Base-by-base conservation (phyloP, 2,329 filamentous ascomycete species). In the Drechmeria coniospora region DNA sequence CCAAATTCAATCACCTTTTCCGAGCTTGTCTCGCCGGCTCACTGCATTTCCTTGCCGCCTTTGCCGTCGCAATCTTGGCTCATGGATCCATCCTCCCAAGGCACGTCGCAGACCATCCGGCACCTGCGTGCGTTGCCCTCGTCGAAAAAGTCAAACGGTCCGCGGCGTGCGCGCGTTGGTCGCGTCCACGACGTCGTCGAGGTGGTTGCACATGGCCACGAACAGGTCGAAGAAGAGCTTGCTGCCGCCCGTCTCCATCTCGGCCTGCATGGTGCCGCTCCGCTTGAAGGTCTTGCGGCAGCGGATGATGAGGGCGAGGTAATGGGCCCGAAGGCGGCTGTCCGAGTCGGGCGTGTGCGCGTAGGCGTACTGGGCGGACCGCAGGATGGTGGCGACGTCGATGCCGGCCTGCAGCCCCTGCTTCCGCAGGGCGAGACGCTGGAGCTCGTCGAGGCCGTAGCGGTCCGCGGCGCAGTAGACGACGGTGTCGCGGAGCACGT, bases 181-280 rank as follows among this genome's bases (percentile, higher is more conserved):
- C 57, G 82, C 74, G 53, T 90, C 83, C 59, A 82, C 78, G 59
- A 94, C 74, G 58, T 94, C 86, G 69, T 94, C 86, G 50, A 94
- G 79, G 64, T 93, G 86, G 62, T 93, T 94, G 68, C 83, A 92
- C 78, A 94, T 81, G 47, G 86, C 86, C 52, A 94, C 86, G 57
- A 94, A 95, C 57, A 95, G 66, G 68, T 94, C 86, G 63, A 95
- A 95, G 69, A 90, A 94, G 61, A 94, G 68, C 68, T 86, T 86
- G 60, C 73, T 68, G 48, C 62, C 84, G 54, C 86, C 84, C 57
- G 74, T 74, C 65, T 93, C 82, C 86, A 95, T 94, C 65, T 94
- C 86, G 63, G 80, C 78, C 70, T 94, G 86, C 84, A 94, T 92
- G 57, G 86, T 94, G 59, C 86, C 86, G 64, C 84, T 93, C 60